Evolutionary conservation across 2,329 filamentous ascomycete species (phyloP).

Genomic region (Diaporthe citriasiana): DNA sequence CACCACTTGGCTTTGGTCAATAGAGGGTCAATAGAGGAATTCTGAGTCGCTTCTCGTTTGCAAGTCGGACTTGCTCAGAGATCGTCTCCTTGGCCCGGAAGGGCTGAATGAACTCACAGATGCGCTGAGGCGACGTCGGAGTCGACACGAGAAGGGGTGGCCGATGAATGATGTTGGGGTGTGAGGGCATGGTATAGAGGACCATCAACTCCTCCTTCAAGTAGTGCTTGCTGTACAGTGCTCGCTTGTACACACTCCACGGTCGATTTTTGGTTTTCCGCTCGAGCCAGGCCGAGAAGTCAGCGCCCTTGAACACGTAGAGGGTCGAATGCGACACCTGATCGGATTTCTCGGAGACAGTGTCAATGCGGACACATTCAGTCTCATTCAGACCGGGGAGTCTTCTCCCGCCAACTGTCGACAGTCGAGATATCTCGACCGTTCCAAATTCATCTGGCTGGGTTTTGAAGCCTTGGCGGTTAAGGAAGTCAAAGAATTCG

Average conservation of each 20-base stretch:
- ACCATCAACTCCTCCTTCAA: conserved; percentile 10
- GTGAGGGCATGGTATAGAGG: conserved; percentile 4
- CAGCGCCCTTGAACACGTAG: conserved; percentile 1
- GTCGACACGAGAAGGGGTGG: conserved; percentile 7
- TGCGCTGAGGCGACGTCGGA: not conserved
- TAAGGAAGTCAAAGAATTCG: not conserved
- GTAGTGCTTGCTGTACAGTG: conserved; percentile 12
- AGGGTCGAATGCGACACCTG: not conserved
- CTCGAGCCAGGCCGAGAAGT: conserved; percentile 4
- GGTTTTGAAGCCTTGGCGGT: not conserved
- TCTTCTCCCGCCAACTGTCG: not conserved
- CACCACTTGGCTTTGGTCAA: not conserved
- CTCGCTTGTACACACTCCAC: not conserved
- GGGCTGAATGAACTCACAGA: not conserved
- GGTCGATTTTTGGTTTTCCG: not conserved
- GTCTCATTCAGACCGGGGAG: not conserved
- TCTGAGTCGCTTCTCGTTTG: not conserved
- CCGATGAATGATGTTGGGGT: conserved; percentile 6
- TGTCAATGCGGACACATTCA: not conserved
- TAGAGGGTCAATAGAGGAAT: not conserved
- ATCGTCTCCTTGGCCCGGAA: conserved; percentile 9
- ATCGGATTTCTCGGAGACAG: not conserved
- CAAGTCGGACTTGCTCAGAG: not conserved
- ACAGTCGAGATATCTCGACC: conserved; percentile 3
- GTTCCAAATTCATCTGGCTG: not conserved